Evolutionary conservation across 441 rosid genomes (phyloP), one percentile per base, ranked within the genome.

Genomic region (Pelargonium australe): DNA sequence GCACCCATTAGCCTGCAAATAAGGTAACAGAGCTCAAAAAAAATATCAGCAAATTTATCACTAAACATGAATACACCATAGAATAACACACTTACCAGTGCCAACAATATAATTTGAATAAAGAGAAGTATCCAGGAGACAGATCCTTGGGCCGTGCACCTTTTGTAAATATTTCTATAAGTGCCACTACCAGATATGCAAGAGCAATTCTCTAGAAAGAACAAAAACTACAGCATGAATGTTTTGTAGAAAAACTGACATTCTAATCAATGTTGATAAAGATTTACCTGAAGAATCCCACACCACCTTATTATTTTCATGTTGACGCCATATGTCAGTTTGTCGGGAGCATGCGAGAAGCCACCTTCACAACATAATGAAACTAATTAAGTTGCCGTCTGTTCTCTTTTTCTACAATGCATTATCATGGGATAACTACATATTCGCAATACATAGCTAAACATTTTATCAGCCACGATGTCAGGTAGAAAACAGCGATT

Each of bases 211-310:
- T 90, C 98, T 92, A 73, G 63, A 71, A 25, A 61, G 8, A 71
- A 62, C 5, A 44, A 74, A 40, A 12, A 71, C 68, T 60, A 57
- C 19, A 9, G 6, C 63, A 57, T 68, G 60, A 75, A 63, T 12
- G 63, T 51, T 45, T 14, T 34, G 23, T 31, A 2, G 11, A 28
- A 68, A 17, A 16, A 44, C 16, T 25, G 20, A 63, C 40, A 19
- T 43, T 23, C 4, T 40, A 65, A 28, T 7, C 14, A 67, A 61
- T 62, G 68, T 11, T 10, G 45, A 14, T 12, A 41, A 19, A 31
- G 5, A 17, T 37, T 75, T 68, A 90, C 97, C 98, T 93, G 98
- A 9, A 93, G 92, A 79, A 93, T 87, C 71, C 97, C 98, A 76
- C 92, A 89, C 78, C 84, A 82, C 67, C 98, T 86, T 72, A 92